A percentile compares a stretch with the other conserved stretches of the same genome.
These are phyloP conservation scores for Scenedesmus sp. DNA, from an alignment of 163 green algal species.

Conservation along the genomic window DNA sequence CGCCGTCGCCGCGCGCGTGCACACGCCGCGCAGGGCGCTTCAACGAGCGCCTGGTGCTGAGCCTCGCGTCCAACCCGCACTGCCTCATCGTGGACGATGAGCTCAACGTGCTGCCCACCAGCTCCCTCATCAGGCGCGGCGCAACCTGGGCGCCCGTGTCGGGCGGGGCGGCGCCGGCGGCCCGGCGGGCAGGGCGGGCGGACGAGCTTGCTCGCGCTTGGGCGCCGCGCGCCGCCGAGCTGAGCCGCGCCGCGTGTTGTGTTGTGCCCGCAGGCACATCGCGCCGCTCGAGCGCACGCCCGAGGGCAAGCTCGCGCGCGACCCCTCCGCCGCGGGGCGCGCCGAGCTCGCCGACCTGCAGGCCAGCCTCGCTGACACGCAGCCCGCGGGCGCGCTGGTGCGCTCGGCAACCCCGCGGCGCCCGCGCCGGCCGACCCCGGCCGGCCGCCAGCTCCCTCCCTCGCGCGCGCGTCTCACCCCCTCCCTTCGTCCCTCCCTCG, in stretches of 20 bases:
- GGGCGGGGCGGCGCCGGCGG: too few relatives aligned
- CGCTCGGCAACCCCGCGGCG: too few relatives aligned
- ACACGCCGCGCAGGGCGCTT: constrained; percentile 77
- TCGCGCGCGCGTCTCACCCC: too few relatives aligned
- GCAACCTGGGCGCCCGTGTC: not conserved
- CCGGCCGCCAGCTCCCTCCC: too few relatives aligned
- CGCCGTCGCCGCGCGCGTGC: too few relatives aligned
- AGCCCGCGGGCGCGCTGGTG: constrained; percentile 73
- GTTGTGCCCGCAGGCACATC: constrained; percentile 63
- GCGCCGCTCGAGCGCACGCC: constrained; percentile 68
- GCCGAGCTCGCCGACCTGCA: constrained; percentile 88
- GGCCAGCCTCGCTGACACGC: constrained; percentile 84
- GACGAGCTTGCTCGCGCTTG: too few relatives aligned
- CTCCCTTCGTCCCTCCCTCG: too few relatives aligned
- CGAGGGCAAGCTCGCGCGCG: constrained; percentile 62
- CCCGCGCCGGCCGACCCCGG: too few relatives aligned
- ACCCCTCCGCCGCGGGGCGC: constrained; percentile 44
- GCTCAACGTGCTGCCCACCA: constrained; percentile 97
- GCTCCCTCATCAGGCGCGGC: constrained; percentile 53
- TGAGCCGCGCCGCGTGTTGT: too few relatives aligned
- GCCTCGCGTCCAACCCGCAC: constrained; percentile 79
- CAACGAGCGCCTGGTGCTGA: constrained; percentile 98
- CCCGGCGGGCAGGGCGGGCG: too few relatives aligned
- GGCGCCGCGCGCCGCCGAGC: too few relatives aligned
- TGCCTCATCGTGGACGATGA: constrained; percentile 98